Evolutionary conservation across 306 rosid species (phyloP), one percentile per base, ranked within the genome.

Genomic region (Dryas octopetala): DNA sequence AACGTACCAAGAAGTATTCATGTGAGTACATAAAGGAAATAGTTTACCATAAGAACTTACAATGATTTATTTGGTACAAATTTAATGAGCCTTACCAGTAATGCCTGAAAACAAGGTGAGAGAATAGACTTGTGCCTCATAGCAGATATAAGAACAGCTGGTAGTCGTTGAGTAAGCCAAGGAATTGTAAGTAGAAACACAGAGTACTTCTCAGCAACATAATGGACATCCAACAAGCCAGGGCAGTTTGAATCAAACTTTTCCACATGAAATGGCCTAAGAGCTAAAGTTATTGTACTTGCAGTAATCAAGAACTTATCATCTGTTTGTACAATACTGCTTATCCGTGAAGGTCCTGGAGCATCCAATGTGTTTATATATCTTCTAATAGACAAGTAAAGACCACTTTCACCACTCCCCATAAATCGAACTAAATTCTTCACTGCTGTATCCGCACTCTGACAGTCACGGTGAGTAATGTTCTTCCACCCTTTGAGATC

Each of bases 401-500:
- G 85, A 54, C 93, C 88, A 81, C 97, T 81, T 77, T 86, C 81
- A 59, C 78, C 61, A 77, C 76, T 71, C 68, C 95, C 91, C 84
- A 83, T 75, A 69, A 86, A 95, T 61, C 80, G 82, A 78, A 90
- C 82, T 83, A 95, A 91, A 78, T 82, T 81, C 84, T 81, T 81
- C 80, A 86, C 88, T 14, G 93, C 96, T 62, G 71, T 45, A 67
- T 86, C 91, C 46, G 88, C 95, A 79, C 85, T 85, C 73, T 40
- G 69, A 51, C 26, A 61, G 48, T 75, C 86, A 74, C 59, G 66
- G 58, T 79, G 89, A 28, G 85, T 57, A 77, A 90, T 66, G 78
- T 82, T 76, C 83, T 90, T 89, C 97, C 98, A 95, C 76, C 91
- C 95, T 81, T 86, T 87, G 64, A 73, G 49, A 82, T 95, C 98